Evolutionary conservation across 2,329 filamentous ascomycete species (phyloP).

Genomic region (Alternaria gaisen): DNA sequence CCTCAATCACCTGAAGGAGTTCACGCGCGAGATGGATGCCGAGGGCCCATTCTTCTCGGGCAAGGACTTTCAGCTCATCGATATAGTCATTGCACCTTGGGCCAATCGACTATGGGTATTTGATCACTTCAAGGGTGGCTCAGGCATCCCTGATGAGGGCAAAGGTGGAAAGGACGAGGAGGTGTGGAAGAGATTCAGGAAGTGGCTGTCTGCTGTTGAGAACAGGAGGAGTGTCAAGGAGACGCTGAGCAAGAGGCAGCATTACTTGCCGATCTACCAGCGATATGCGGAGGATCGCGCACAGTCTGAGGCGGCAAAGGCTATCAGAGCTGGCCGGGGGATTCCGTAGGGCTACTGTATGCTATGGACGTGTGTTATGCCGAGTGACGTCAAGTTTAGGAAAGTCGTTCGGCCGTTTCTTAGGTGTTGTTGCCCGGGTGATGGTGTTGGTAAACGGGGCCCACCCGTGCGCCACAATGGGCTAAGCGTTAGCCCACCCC

Average conservation of each 20-base stretch:
- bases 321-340: conserved; percentile 65
- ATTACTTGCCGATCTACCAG: conserved; percentile 73
- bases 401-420: conserved; percentile 7
- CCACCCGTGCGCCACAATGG: conserved; percentile 20
- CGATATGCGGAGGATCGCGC: conserved; percentile 58
- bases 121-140: conserved; percentile 74
- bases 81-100: conserved; percentile 74
- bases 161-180: conserved; percentile 62
- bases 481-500: conserved; percentile 23
- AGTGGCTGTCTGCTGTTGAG: conserved; percentile 69
- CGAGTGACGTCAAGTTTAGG: conserved; percentile 14
- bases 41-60: conserved; percentile 75
- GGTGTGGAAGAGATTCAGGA: conserved; percentile 71
- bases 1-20: conserved; percentile 65
- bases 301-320: conserved; percentile 58
- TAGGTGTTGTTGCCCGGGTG: conserved; percentile 17
- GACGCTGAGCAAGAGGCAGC: conserved; percentile 72
- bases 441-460: conserved; percentile 18
- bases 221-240: conserved; percentile 69
- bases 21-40: conserved; percentile 68
- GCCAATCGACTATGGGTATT: conserved; percentile 68
- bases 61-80: conserved; percentile 69
- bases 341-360: conserved; percentile 60
- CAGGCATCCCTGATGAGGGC: conserved; percentile 60
- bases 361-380: not conserved